Evolutionary conservation across 2,329 filamentous ascomycete genomes (phyloP), one percentile per base, ranked within the genome.

Genomic region (Trichothecium roseum): DNA sequence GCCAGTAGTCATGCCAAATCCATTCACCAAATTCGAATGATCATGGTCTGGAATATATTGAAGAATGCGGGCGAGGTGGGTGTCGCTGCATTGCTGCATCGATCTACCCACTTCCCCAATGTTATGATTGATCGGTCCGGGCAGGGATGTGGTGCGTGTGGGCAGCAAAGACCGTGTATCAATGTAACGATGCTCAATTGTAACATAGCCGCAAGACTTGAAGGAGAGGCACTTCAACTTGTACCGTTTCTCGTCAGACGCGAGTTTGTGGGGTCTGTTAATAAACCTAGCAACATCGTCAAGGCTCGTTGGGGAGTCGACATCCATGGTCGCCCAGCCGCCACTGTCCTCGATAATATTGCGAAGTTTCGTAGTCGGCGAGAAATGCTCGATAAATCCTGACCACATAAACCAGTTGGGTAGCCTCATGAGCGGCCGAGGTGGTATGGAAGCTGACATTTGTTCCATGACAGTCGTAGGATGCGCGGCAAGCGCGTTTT

Each of bases 191-290:
- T 41, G 20, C 14, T 59, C 54, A 2, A 79, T 49, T 5, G 55
- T 51, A 24, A 67, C 70, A 45, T 81, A 81, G 34, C 77, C 77
- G 47, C 76, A 81, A 0, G 74, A 79, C 22, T 66, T 67, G 53
- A 81, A 68, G 1, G 63, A 60, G 20, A 80, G 53, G 12, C 46
- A 52, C 18, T 52, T 49, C 16, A 66, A 45, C 13, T 44, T 45
- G 26, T 55, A 56, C 4, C 36, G 39, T n/a, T 34, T 38, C 42
- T 55, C 47, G 20, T 60, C 54, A 4, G 18, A 29, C 5, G 36
- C n/a, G 13, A 55, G 46, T n/a, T 30, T 18, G 17, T 37, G 34
- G 8, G 45, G 36, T 13, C 37, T 28, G 8, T 52, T 52, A 9
- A 57, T 39, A 45, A 50, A 35, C 13, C 14, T 17, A 18, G 31